Base-by-base conservation (phyloP, 2,329 filamentous ascomycete species). In the Colletotrichum cuscutae region DNA sequence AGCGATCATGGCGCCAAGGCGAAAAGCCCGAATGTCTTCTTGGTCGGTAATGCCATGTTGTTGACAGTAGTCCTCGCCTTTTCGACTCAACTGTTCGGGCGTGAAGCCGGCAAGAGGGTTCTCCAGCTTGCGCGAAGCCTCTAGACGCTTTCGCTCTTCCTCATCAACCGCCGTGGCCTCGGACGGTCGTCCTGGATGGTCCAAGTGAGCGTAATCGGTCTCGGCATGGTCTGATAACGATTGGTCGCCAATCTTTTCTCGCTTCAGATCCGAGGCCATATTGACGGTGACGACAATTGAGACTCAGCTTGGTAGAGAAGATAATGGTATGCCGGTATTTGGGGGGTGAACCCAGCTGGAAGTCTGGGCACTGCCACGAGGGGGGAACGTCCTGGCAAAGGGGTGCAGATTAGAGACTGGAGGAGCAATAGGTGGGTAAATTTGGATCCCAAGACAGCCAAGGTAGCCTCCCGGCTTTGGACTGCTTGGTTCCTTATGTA, bases 31-130 rank as follows among this genome's bases (percentile, higher is more conserved):
- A 37, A 90, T 81, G 76, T 91, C 89, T 15, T 88, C 86, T 24
- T 88, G 86, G 22, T 85, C 85, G 5, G 85, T 87, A 66, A 91
- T 82, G 30, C 86, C 86, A 76, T 92, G 84, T 62, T 86, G 81
- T 30, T 84, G 80, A 28, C 89, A 90, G 78, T 92, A 93, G 5
- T 85, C 84, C 65, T 89, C 87, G 15, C 90, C 91, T 80, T 88
- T 87, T 42, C 82, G 83, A 59, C 83, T 84, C 15, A 93, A 83
- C 73, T 90, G 85, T 5, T 86, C 82, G 53, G 77, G 77, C 24
- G 77, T 78, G 59, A 85, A 75, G 42, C 83, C 84, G 2, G 79
- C 79, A n/a, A 87, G 78, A 13, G 85, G 85, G 61, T 86, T 82
- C 52, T 82, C 80, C 24, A 85, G 77, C 76, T 80, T 82, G 15